Conservation (phyloP, 2,329 filamentous ascomycete species). For the Hawksworthiomyces lignivorus region DNA sequence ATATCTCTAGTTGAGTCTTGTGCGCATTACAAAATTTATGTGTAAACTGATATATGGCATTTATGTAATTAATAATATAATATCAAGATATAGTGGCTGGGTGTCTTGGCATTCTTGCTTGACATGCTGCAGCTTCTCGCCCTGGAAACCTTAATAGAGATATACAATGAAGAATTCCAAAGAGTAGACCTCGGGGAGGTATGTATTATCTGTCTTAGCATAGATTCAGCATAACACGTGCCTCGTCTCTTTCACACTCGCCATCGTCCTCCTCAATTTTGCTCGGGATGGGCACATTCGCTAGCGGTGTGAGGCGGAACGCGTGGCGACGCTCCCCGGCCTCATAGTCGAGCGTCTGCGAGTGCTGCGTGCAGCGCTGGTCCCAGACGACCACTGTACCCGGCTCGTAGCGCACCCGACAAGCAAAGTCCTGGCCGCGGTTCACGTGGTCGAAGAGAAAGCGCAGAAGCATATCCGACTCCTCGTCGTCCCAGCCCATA, state of each 20-base stretch:
- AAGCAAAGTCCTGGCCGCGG: constrained; percentile 38
- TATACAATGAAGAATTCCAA: no score
- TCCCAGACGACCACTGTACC: constrained; percentile 37
- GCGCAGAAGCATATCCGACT: constrained; percentile 54
- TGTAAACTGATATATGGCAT: no score
- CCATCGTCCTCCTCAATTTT: constrained; percentile 14
- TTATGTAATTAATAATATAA: no score
- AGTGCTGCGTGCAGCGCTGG: constrained; percentile 19
- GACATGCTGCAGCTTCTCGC: no score
- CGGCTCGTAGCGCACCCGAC: constrained; percentile 38
- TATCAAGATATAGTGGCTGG: no score
- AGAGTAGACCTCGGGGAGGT: no score
- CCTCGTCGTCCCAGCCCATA: constrained; percentile 76
- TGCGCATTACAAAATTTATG: no score
- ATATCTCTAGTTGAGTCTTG: no score
- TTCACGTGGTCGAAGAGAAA: constrained; percentile 37
- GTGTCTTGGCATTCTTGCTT: no score
- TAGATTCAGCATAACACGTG: constrained; percentile 12
- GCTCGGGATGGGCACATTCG: constrained; percentile 34
- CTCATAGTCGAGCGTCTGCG: constrained; percentile 17
- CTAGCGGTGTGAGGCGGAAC: constrained; percentile 24
- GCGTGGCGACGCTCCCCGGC: constrained; percentile 15
- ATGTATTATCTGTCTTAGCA: constrained; percentile 5
- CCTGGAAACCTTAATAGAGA: no score
- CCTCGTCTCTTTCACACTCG: constrained; percentile 11